Base-by-base conservation (phyloP, 805 yeast species). In the Zygoascus flipseniorum region DNA sequence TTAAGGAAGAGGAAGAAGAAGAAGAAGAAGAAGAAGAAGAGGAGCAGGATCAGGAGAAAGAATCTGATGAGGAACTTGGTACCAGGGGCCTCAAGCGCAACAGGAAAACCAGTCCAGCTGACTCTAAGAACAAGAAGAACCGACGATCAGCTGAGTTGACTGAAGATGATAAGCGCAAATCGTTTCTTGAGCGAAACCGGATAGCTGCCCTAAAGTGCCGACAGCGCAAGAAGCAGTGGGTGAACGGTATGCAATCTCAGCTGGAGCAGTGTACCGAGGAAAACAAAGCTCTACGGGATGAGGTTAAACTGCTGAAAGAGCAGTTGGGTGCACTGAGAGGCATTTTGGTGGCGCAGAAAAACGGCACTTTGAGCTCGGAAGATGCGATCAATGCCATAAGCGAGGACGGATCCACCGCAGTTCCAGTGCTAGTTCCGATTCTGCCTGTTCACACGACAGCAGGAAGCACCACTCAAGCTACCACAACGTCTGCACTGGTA, bases 151-250 rank as follows among this genome's bases (percentile, higher is more conserved):
- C 28, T 56, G 53, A 64, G 65, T 54, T 78, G 78, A 53, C 86
- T 70, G 68, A 86, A 73, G 96, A 87, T 69, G 78, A 84, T 70
- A 89, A 86, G 64, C 78, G 90, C 58, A 81, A 76, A 65, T 83
- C 75, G 64, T 92, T 81, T 62, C 69, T 93, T 58, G 99, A 93
- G 66, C 76, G 98, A 58, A 93, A 93, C 68, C 77, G 99, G 54
- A 81, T 93, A 9, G 99, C 99, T 0, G 99, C 99, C 0, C 82
- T 93, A 23, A 90, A 89, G 66, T 93, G 98, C 73, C 80, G 99
- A 55, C 95, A 87, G 69, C 79, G 97, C 54, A 93, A 93, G 75
- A 93, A 93, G 72, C 89, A 87, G 65, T 84, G 85, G 75, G 79
- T 89, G 35, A 82, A 80, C 54, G 85, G 84, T 60, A 84, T 93